Percentiles rank a stretch among this genome's conserved stretches.
Evolutionary conservation across 1,284 basidiomycete species (phyloP).

Genomic region (Golubevia pallescens): DNA sequence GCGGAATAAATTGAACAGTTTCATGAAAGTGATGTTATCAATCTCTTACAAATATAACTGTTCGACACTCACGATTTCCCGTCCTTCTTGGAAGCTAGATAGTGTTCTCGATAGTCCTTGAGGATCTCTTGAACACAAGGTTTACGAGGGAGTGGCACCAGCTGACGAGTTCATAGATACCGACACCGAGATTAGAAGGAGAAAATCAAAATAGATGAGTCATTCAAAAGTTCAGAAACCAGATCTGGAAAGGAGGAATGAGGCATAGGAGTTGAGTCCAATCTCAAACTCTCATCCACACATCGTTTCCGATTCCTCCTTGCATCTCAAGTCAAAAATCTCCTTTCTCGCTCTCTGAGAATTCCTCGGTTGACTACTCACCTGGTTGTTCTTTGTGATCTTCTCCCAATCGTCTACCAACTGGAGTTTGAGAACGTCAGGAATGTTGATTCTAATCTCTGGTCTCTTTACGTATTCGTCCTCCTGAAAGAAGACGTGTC

Average conservation of each 20-base stretch:
- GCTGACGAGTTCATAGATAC: slow-evolving; percentile 67
- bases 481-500: slow-evolving; percentile 56
- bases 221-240: too few relatives aligned
- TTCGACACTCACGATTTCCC: slow-evolving; percentile 7
- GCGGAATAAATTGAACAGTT: too few relatives aligned
- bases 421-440: slow-evolving; percentile 84
- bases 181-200: not conserved
- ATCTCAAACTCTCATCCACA: not conserved
- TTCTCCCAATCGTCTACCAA: slow-evolving; percentile 98
- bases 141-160: slow-evolving; percentile 81
- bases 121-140: slow-evolving; percentile 82
- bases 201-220: not conserved
- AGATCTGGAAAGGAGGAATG: too few relatives aligned
- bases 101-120: slow-evolving; percentile 71
- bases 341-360: too few relatives aligned
- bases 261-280: too few relatives aligned
- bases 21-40: too few relatives aligned
- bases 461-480: slow-evolving; percentile 73
- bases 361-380: slow-evolving; percentile 47
- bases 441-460: slow-evolving; percentile 88
- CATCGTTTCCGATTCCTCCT: not conserved
- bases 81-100: slow-evolving; percentile 14
- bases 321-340: too few relatives aligned
- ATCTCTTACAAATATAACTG: too few relatives aligned
- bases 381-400: slow-evolving; percentile 92